Evolutionary conservation across 768 basidiomycete species (phyloP), one percentile per base, ranked within the genome.

Genomic region (Rhizopogon rudus): DNA sequence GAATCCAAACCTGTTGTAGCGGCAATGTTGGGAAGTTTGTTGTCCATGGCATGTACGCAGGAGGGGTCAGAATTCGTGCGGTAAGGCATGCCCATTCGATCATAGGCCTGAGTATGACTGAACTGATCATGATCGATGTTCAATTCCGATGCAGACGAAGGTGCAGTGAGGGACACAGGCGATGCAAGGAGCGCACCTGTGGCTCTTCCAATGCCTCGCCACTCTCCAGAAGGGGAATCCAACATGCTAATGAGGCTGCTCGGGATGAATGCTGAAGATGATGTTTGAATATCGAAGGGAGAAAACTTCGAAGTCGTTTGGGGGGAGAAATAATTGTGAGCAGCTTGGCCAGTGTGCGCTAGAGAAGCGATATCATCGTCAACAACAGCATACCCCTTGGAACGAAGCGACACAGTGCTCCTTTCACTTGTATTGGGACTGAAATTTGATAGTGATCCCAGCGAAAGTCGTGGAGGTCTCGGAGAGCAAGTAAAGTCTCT

Each of bases 141-240:
- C 44, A 52, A 22, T 40, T 61, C 64, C 20, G 63, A 59, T 54
- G 52, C 51, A 31, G 65, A 61, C 31, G 59, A 48, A 58, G 61
- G 52, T 63, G 67, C 69, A 53, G 68, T 69, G 13, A 75, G 59
- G 50, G 78, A 75, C 16, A 73, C 65, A 2, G 81, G 78, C 37
- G 79, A 82, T 13, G 71, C 65, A 29, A 68, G 70, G 55, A 76
- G 63, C 3, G 57, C 13, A 25, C 60, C 61, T 35, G 66, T 52
- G 39, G 48, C 44, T 20, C 57, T 51, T 20, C 59, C 42, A 16
- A 54, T 52, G 46, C 55, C 67, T 43, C 77, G 77, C 79, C 82
- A 83, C 57, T 82, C 80, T 48, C 77, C 77, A 51, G 83, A 81
- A 28, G 86, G 70, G 22, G 84, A 81, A 51, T 77, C 71, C 58